Evolutionary conservation across 495 filamentous ascomycete species (phyloP).

Genomic region (Aspergillus steynii): DNA sequence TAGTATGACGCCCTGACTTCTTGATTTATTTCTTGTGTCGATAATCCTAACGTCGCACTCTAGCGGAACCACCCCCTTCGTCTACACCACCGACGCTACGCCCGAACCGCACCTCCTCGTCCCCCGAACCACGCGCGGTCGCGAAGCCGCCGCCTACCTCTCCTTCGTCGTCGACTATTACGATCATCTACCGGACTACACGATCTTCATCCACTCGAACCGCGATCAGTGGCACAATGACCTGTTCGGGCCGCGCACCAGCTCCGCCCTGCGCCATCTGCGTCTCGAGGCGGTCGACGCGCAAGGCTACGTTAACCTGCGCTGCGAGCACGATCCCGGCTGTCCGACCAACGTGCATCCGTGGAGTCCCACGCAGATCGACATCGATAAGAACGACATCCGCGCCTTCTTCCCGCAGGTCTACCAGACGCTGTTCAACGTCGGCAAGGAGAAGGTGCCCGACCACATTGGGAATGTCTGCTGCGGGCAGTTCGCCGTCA

Average conservation of each 20-base stretch:
- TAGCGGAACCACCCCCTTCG: conserved; percentile 33
- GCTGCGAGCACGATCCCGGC: conserved; percentile 39
- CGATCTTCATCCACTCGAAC: conserved; percentile 43
- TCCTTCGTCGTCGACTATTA: conserved; percentile 43
- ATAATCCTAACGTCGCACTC: conserved; percentile 3
- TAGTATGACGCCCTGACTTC: conserved; percentile 14
- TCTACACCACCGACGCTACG: conserved; percentile 35
- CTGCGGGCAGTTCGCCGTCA: conserved; percentile 52
- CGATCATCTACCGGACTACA: conserved; percentile 36
- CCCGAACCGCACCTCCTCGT: conserved; percentile 34
- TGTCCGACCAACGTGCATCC: conserved; percentile 38
- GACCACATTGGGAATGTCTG: conserved; percentile 44
- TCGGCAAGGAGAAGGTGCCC: conserved; percentile 31
- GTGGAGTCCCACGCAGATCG: conserved; percentile 28
- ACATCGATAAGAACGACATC: conserved; percentile 38
- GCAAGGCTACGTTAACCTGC: conserved; percentile 43
- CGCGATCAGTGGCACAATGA: conserved; percentile 48
- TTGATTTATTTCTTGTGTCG: not conserved
- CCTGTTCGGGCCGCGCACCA: conserved; percentile 37
- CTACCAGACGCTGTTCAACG: conserved; percentile 37
- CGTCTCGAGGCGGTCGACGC: conserved; percentile 40
- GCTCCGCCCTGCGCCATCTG: conserved; percentile 27
- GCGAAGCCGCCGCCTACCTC: conserved; percentile 43
- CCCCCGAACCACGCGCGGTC: conserved; percentile 35
- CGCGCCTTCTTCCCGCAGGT: conserved; percentile 35